Evolutionary conservation across 2,329 filamentous ascomycete genomes (phyloP), one percentile per base, ranked within the genome.

Genomic region (Clarireedia hainanense): DNA sequence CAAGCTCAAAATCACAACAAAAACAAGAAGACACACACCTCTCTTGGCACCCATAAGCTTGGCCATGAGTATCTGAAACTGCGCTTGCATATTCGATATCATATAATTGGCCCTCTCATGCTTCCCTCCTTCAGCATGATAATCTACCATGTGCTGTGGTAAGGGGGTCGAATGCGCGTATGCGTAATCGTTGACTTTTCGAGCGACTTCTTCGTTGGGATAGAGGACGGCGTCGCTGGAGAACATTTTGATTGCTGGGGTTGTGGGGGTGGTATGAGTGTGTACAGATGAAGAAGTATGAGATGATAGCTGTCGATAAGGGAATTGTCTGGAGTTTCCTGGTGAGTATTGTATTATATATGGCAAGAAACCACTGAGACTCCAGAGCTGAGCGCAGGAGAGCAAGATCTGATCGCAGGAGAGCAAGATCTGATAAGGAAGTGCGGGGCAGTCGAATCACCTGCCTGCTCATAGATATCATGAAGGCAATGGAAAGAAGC

Each of bases 151-250:
- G 57, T 73, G 64, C 55, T 69, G 66, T 4, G 76, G 75, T 40
- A 79, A 64, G 12, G 67, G 58, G 20, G 71, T 70, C 15, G 75
- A 77, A 63, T 75, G 72, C 30, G 65, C 57, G 37, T 70, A 68
- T 17, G 76, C 69, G 63, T 79, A 78, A 12, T 70, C 66, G 14
- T 71, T 69, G 58, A 78, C 76, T 17, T 68, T 70, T 50, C 65
- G 61, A 51, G 71, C 71, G 50, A 76, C 70, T 53, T 71, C 62
- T 26, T 71, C 68, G 52, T 73, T 76, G 34, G 72, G 68, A 62
- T 76, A 78, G 37, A 78, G 70, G 26, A 67, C 61, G 24, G 70
- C 64, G 2, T 57, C 60, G 27, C 62, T 62, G 43, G 61, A 59
- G 51, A 67, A 66, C 65, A 67, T 67, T 27, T 54, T 62, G 30